A percentile compares a stretch with the other conserved stretches of the same genome.
Conservation (phyloP, 192 early-diverging fungal genomes). For the Gonapodya prolifera region DNA sequence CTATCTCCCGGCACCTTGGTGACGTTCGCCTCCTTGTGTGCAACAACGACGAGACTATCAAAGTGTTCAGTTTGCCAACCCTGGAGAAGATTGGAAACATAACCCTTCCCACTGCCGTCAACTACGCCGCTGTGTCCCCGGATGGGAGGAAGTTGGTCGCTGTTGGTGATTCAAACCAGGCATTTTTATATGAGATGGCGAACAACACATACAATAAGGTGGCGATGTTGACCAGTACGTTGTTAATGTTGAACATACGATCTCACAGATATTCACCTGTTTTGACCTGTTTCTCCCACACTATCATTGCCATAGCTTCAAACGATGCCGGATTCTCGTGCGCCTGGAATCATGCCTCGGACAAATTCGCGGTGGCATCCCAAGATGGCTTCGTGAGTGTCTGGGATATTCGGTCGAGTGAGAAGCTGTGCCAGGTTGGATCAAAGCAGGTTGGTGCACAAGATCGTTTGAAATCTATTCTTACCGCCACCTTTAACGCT, state of each 20-base stretch:
- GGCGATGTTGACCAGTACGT: slow-evolving; percentile 56
- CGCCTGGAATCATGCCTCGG: slow-evolving; percentile 85
- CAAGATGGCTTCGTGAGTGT: slow-evolving; percentile 87
- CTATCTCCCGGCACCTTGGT: slow-evolving; percentile 39
- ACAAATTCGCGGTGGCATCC: slow-evolving; percentile 90
- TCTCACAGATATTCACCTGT: slow-evolving; percentile 3
- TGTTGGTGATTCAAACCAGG: slow-evolving; percentile 78
- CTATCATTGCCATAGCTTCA: slow-evolving; percentile 26
- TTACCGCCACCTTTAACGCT: not conserved
- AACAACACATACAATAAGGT: slow-evolving; percentile 55
- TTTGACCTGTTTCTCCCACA: not conserved
- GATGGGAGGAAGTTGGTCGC: slow-evolving; percentile 84
- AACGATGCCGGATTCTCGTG: slow-evolving; percentile 87
- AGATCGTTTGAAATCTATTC: not conserved
- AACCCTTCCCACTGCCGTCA: slow-evolving; percentile 78
- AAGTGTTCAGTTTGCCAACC: slow-evolving; percentile 70
- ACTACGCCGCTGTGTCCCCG: slow-evolving; percentile 82
- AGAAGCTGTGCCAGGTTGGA: slow-evolving; percentile 61
- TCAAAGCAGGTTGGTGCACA: slow-evolving; percentile 53
- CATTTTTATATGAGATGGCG: slow-evolving; percentile 72
- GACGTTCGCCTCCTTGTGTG: slow-evolving; percentile 67
- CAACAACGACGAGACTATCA: slow-evolving; percentile 91
- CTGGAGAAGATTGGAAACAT: slow-evolving; percentile 62
- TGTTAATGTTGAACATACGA: slow-evolving; percentile 8
- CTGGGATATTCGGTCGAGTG: slow-evolving; percentile 74